A percentile compares a stretch with the other conserved stretches of the same genome.
Evolutionary conservation across 257 asterid species (phyloP).

Genomic region (Capsicum baccatum): DNA sequence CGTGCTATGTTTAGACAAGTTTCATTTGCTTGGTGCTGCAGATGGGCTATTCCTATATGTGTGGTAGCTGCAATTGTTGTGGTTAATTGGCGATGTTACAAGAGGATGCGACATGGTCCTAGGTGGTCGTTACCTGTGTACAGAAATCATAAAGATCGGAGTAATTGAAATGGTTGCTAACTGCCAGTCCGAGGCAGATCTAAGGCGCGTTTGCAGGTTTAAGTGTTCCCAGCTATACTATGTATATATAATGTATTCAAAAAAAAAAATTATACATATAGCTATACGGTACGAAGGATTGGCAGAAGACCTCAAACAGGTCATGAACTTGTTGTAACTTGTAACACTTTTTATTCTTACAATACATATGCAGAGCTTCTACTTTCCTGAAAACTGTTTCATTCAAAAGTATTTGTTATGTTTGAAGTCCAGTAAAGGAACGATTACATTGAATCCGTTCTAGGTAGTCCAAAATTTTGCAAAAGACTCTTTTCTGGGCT

Average conservation of each 20-base stretch:
- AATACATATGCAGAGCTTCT: background rate
- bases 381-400: background rate
- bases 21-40: conserved; percentile 42
- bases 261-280: background rate
- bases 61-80: conserved; percentile 51
- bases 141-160: conserved; percentile 80
- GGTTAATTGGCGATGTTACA: conserved; percentile 84
- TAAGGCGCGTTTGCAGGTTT: background rate
- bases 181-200: background rate
- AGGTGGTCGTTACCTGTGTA: conserved; percentile 72
- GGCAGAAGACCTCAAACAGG: background rate
- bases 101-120: conserved; percentile 63
- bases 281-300: background rate
- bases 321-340: conserved; percentile 22
- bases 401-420: background rate
- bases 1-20: background rate
- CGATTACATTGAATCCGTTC: too few relatives aligned
- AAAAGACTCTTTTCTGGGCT: too few relatives aligned
- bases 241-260: background rate
- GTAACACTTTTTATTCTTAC: background rate
- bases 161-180: conserved; percentile 37
- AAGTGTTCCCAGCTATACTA: background rate
- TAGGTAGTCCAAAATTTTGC: too few relatives aligned
- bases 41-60: conserved; percentile 90
- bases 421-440: too few relatives aligned